Evolutionary conservation across 1,139 yeast species (phyloP).

Genomic region (Geotrichum fermentans): DNA sequence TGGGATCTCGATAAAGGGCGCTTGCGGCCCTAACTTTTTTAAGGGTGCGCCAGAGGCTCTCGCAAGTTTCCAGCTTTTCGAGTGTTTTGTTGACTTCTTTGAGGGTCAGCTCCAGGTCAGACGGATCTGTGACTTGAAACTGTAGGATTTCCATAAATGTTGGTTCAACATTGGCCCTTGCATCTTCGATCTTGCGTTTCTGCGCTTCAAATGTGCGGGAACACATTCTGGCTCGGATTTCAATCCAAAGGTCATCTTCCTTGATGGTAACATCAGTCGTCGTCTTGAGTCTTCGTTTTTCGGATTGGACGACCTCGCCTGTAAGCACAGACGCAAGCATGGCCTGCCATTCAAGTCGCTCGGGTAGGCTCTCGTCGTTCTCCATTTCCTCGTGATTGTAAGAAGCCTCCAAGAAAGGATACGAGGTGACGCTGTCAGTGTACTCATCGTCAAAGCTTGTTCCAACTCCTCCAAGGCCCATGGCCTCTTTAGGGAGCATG

Average conservation of each 20-base stretch:
- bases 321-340: slow-evolving; percentile 87
- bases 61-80: slow-evolving; percentile 60
- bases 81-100: slow-evolving; percentile 55
- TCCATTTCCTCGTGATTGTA: slow-evolving; percentile 23
- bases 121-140: slow-evolving; percentile 47
- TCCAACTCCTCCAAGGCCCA: slow-evolving; percentile 35
- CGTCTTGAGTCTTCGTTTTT: slow-evolving; percentile 72
- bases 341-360: slow-evolving; percentile 92
- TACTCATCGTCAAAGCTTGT: slow-evolving; percentile 37
- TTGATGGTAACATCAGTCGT: slow-evolving; percentile 30
- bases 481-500: slow-evolving; percentile 23
- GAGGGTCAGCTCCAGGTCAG: slow-evolving; percentile 26
- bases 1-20: slow-evolving; percentile 62
- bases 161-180: slow-evolving; percentile 69
- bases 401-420: slow-evolving; percentile 24
- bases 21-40: slow-evolving; percentile 77
- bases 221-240: slow-evolving; percentile 70
- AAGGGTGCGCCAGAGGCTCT: slow-evolving; percentile 73
- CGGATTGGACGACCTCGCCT: slow-evolving; percentile 90
- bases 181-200: slow-evolving; percentile 60
- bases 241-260: slow-evolving; percentile 76
- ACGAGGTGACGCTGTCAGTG: slow-evolving; percentile 31
- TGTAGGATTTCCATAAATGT: slow-evolving; percentile 66
- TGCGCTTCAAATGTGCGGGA: slow-evolving; percentile 83
- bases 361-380: slow-evolving; percentile 53